Percentiles rank a stretch among this genome's conserved stretches.
Conservation (phyloP, 192 early-diverging fungal species). For the Spizellomyces sp. region DNA sequence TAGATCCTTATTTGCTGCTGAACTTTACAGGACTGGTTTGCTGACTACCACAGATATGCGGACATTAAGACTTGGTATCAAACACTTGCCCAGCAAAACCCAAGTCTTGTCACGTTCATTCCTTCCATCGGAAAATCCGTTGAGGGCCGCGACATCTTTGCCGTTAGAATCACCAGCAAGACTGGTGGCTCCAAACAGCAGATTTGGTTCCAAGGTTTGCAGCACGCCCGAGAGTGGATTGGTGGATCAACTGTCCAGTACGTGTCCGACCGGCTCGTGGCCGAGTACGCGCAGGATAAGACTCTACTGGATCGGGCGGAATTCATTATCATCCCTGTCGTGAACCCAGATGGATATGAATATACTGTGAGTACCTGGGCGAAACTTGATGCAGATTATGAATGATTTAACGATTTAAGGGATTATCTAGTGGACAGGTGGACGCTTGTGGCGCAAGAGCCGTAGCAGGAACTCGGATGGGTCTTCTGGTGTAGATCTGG, state of each 20-base stretch:
- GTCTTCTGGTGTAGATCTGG: slow-evolving; percentile 38
- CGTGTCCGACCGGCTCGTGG: slow-evolving; percentile 45
- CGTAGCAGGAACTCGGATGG: slow-evolving; percentile 36
- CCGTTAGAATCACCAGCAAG: slow-evolving; percentile 51
- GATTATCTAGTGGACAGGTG: slow-evolving; percentile 27
- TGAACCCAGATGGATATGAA: slow-evolving; percentile 65
- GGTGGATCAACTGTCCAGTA: slow-evolving; percentile 51
- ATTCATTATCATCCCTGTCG: slow-evolving; percentile 57
- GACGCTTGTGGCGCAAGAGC: slow-evolving; percentile 66
- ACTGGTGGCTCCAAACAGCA: slow-evolving; percentile 33
- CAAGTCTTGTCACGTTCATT: slow-evolving; percentile 52
- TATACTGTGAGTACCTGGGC: slow-evolving; percentile 31
- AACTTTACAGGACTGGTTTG: slow-evolving; percentile 44
- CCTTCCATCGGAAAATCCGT: slow-evolving; percentile 63
- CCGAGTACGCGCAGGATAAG: slow-evolving; percentile 35
- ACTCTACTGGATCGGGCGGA: slow-evolving; percentile 48
- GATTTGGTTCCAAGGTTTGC: slow-evolving; percentile 43
- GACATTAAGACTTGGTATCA: slow-evolving; percentile 56
- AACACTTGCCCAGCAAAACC: slow-evolving; percentile 46
- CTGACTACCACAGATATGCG: slow-evolving; percentile 49
- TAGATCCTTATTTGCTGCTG: background rate
- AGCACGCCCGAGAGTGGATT: slow-evolving; percentile 67
- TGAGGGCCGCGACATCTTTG: slow-evolving; percentile 60
- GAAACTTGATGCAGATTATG: too few relatives aligned
- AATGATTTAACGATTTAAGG: too few relatives aligned